Evolutionary conservation across 495 filamentous ascomycete genomes (phyloP), one percentile per base, ranked within the genome.

Genomic region (Poronia punctata): DNA sequence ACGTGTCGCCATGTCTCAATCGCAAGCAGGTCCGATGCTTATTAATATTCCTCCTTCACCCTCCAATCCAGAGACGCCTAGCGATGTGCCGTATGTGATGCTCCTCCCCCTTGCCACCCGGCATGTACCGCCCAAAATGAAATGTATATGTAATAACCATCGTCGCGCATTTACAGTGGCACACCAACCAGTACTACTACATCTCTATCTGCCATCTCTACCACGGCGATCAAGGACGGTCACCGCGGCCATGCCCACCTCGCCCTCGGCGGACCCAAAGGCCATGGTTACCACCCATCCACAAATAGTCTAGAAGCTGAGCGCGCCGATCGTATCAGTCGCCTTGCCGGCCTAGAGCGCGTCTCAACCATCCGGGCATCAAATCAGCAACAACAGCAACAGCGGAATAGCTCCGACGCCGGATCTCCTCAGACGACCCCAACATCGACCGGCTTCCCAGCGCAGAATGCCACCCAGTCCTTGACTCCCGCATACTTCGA

Each of bases 181-280:
- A 95, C 88, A n/a, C 88, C 88, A 3, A 93, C 87, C 46, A 89
- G 84, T 38, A 80, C 82, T 18, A 89, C 84, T 5, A 90, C 86
- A 8, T 86, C 86, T 17, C 77, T 95, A 44, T 92, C 85, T 14
- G 81, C 84, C 9, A 73, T 95, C 22, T 90, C 84, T 14, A 95
- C 88, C 19, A 89, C 86, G 5, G 88, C 88, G 33, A 92, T 92
- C 68, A 95, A 93, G 64, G 88, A 95, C 51, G 88, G 88, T 43
- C 86, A 93, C 48, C 82, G 83, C 43, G 88, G 88, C 53, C 76
- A 85, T 43, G 58, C 66, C 17, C 67, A 68, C 40, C 69, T 71
- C 14, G 60, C 71, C 35, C 34, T 48, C 40, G 57, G 57, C 40
- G 62, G 66, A 34, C 61, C 68, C 45, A 74, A 75, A 38, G 65